These are phyloP conservation scores for Bolboschoenoplectus hybrid DNA, from an alignment of 202 grass and related monocot species.

Conservation along the genomic window DNA sequence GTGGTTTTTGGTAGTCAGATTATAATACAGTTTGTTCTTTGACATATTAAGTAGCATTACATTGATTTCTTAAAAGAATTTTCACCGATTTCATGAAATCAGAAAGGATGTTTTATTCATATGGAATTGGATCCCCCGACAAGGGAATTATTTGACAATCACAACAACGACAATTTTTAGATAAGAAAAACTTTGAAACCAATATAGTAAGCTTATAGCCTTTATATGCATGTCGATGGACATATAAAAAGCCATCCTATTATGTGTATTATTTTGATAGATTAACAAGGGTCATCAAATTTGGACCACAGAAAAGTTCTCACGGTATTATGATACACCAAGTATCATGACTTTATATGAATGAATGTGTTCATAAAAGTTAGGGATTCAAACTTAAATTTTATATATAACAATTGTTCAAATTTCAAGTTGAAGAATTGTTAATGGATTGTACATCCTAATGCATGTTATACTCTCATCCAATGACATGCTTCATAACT, in stretches of 20 bases:
- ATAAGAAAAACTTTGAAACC: slow-evolving; percentile 9
- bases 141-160: neutral
- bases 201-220: neutral
- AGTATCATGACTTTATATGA: neutral
- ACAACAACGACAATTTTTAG: neutral
- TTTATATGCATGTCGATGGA: neutral
- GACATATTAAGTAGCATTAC: neutral
- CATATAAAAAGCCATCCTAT: neutral
- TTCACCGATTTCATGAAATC: neutral
- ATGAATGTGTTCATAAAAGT: neutral
- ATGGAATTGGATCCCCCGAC: neutral
- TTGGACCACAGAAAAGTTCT: neutral
- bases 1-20: no score
- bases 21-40: neutral
- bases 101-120: neutral
- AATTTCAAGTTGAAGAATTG: neutral
- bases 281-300: neutral
- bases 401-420: neutral
- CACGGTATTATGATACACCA: neutral
- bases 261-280: neutral
- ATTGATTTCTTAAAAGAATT: neutral
- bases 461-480: neutral
- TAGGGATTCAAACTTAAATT: neutral
- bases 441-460: neutral
- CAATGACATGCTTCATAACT: neutral